Base-by-base conservation (phyloP, 2,329 filamentous ascomycete genomes). In the Penicillium sp. region DNA sequence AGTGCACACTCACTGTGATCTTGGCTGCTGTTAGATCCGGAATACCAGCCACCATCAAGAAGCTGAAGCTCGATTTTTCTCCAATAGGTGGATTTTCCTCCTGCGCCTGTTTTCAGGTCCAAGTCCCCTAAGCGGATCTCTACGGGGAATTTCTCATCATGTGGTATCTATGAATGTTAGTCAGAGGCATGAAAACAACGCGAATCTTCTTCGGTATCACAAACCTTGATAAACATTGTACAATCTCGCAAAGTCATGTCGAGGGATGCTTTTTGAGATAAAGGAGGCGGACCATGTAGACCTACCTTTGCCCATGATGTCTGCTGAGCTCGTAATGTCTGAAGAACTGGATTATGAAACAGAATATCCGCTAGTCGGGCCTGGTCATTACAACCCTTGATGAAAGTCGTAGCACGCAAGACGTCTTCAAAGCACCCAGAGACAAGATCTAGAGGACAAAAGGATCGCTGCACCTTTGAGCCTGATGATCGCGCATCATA, bases 211-310 rank as follows among this genome's bases (percentile, higher is more conserved):
- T 33, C 39, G 8, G 45, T 54, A 46, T 21, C 49, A 60, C 69
- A 49, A 68, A 91, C 81, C 66, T 85, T 84, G 42, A 91, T 78
- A 68, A 88, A 92, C 65, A 90, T 83, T 3, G 89, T 90, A 71
- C 90, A 92, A 76, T 95, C 90, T 49, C 90, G 80, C 62, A 95
- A 72, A 3, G 90, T 93, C 90, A 93, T 93, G 55, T 89, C 89
- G 7, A 90, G 78, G 13, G 84, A 81, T 58, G 90, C 86, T 27
- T 82, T 77, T 11, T 67, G 69, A 33, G 73, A 72, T 47, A 72
- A 62, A n/a, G 69, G 60, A 19, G 69, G 64, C 9, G 74, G 72
- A 3, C 77, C 75, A 24, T 67, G 56, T 7, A 76, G 57, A 1
- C 75, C 74, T 4, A 75, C 71, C 21, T 72, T 68, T 39, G 67